Percentiles rank a stretch among this genome's conserved stretches.
These are phyloP conservation scores for Pezicula radicicola DNA, from an alignment of 2,329 filamentous ascomycete species.

Conservation along the genomic window DNA sequence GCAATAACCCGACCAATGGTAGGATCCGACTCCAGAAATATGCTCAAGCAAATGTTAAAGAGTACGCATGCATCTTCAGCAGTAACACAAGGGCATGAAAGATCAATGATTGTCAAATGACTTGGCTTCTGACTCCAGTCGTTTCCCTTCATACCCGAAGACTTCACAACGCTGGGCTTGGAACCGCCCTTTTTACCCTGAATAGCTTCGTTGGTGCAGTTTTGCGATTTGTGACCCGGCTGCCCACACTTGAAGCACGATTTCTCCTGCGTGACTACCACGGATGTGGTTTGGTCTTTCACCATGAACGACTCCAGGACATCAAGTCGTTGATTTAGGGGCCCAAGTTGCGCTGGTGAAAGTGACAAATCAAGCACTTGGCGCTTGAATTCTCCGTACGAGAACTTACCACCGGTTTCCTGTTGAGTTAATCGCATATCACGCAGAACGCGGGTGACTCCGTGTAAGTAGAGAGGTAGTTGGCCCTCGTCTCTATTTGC, in stretches of 20 bases:
- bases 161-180: no score
- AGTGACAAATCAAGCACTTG: slow-evolving; percentile 36
- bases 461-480: slow-evolving; percentile 49
- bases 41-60: slow-evolving; percentile 67
- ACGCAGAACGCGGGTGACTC: slow-evolving; percentile 45
- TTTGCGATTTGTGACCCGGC: no score
- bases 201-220: no score
- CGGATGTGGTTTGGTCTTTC: slow-evolving; percentile 4
- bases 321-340: slow-evolving; percentile 57
- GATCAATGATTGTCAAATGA: slow-evolving; percentile 63
- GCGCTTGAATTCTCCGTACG: slow-evolving; percentile 41
- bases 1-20: slow-evolving; percentile 59
- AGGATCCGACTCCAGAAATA: slow-evolving; percentile 57
- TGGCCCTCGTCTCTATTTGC: slow-evolving; percentile 34
- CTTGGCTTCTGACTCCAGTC: slow-evolving; percentile 36
- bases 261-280: not conserved
- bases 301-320: slow-evolving; percentile 64
- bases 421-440: slow-evolving; percentile 42
- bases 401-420: slow-evolving; percentile 30
- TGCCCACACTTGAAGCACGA: not conserved
- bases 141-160: slow-evolving; percentile 4
- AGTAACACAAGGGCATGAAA: slow-evolving; percentile 70
- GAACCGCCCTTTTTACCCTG: no score
- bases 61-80: slow-evolving; percentile 64
- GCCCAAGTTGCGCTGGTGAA: slow-evolving; percentile 44